Evolutionary conservation across 345 rosid species (phyloP), one percentile per base, ranked within the genome.

Genomic region (Mangifera indica): DNA sequence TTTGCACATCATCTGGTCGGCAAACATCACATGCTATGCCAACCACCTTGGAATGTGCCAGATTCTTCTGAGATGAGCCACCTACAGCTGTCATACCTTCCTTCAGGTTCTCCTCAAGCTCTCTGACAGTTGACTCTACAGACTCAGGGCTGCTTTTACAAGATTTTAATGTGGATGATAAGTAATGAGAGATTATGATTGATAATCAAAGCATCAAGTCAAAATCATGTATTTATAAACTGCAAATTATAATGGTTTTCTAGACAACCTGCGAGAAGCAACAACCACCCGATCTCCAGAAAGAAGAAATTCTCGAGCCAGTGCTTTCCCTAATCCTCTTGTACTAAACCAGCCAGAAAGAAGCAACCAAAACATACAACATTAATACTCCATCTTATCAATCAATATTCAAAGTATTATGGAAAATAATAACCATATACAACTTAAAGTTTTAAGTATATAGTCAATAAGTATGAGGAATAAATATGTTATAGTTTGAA

Each of bases 301-400:
- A 60, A 87, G 92, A 87, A 94, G 97, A 79, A 90, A 94, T 67
- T 94, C 98, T 18, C 95, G 85, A 70, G 97, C 97, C 77, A 92
- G 95, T n/a, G 98, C 98, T 80, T 94, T 94, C 25, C 98, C 98
- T 14, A 94, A 74, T 56, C 98, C 97, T 73, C 97, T 87, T 15
- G 97, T 92, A 75, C 97, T 92, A 78, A 75, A 77, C 62, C 76
- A 81, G n/a, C 61, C 63, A 53, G 65, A 76, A 77, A 68, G 55
- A 76, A 34, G 66, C 29, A 68, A 46, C 42, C 74, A 74, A 11
- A 51, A 67, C 53, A 49, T 5, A 65, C 3, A 68, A 25, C 40
- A 24, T 63, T 12, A 54, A 37, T 65, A 62, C 57, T 51, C 72
- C 37, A 8, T 72, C 49, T 63, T 21, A 46, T 22, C 20, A 67